Evolutionary conservation across 2,329 filamentous ascomycete genomes (phyloP).

Genomic region (Colletotrichum neosansevieriae): DNA sequence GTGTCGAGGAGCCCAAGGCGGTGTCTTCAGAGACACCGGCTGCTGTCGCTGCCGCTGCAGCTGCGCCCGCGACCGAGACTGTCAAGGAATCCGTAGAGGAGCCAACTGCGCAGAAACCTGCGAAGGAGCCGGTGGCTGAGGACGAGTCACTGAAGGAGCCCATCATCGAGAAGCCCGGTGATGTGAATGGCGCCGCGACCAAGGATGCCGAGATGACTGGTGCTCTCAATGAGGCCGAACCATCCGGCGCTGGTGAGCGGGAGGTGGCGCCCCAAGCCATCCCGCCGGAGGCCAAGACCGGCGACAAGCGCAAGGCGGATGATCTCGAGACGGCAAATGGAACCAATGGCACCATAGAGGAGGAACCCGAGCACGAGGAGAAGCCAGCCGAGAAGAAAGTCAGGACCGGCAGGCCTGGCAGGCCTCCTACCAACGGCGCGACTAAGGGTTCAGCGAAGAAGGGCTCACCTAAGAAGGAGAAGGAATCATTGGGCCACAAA

Average conservation of each 20-base stretch:
- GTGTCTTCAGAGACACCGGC: conserved; percentile 34
- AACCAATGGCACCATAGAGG: conserved; percentile 41
- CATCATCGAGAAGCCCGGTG: conserved; percentile 47
- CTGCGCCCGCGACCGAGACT: conserved; percentile 19
- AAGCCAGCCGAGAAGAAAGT: conserved; percentile 44
- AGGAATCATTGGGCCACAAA: conserved; percentile 37
- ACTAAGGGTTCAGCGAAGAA: conserved; percentile 23
- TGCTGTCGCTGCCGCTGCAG: conserved; percentile 27
- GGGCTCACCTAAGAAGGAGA: conserved; percentile 24
- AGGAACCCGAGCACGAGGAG: conserved; percentile 15
- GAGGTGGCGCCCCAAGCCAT: conserved; percentile 36
- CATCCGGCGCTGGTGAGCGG: conserved; percentile 25
- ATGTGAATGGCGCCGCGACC: conserved; percentile 34
- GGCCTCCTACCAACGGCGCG: conserved; percentile 33
- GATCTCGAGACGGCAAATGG: conserved; percentile 44
- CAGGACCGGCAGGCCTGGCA: conserved; percentile 41
- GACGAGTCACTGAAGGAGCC: conserved; percentile 46
- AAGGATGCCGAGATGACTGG: conserved; percentile 43
- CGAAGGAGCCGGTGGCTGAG: conserved; percentile 44
- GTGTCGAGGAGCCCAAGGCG: conserved; percentile 43
- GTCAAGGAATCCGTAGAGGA: conserved; percentile 39
- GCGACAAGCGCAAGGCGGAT: conserved; percentile 55
- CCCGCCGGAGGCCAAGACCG: conserved; percentile 45
- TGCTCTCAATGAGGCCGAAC: conserved; percentile 42
- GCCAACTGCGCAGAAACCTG: conserved; percentile 44